Percentiles rank a stretch among this genome's conserved stretches.
These are phyloP conservation scores for Jamesozyma gamospora DNA, from an alignment of 805 yeast genomes.

Conservation along the genomic window DNA sequence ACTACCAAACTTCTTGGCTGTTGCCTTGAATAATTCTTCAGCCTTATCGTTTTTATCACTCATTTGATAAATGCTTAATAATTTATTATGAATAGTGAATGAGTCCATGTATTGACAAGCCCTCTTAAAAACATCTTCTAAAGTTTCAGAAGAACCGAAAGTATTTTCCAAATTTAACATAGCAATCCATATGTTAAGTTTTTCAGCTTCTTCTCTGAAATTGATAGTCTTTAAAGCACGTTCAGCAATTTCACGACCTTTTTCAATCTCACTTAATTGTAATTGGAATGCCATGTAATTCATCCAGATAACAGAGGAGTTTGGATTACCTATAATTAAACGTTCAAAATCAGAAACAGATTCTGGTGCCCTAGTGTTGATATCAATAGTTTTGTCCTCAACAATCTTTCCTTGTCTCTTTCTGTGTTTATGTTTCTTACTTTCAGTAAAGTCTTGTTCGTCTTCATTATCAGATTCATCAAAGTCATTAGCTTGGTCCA, in stretches of 20 bases:
- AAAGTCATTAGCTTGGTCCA: conserved; percentile 65
- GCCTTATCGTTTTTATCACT: conserved; percentile 68
- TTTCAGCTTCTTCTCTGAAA: conserved; percentile 87
- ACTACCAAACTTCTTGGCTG: conserved; percentile 72
- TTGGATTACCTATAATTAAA: conserved; percentile 81
- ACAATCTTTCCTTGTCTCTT: conserved; percentile 36
- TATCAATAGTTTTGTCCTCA: conserved; percentile 78
- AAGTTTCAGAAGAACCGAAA: conserved; percentile 77
- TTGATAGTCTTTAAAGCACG: conserved; percentile 86
- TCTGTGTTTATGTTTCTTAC: conserved; percentile 37
- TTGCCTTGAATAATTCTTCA: conserved; percentile 50
- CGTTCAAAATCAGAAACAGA: conserved; percentile 89
- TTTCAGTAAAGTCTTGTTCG: conserved; percentile 39
- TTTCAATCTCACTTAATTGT: conserved; percentile 86
- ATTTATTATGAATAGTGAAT: conserved; percentile 64
- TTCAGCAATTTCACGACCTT: conserved; percentile 86
- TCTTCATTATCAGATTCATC: conserved; percentile 49
- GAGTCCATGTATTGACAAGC: conserved; percentile 91
- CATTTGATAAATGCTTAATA: conserved; percentile 63
- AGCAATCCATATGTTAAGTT: conserved; percentile 93
- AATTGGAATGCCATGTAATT: conserved; percentile 96
- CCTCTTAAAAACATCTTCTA: conserved; percentile 72
- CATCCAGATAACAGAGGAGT: conserved; percentile 93
- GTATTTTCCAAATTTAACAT: conserved; percentile 85
- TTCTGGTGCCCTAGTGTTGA: conserved; percentile 80